Conservation (phyloP, 1,284 basidiomycete genomes). For the Sporisorium scitamineum region DNA sequence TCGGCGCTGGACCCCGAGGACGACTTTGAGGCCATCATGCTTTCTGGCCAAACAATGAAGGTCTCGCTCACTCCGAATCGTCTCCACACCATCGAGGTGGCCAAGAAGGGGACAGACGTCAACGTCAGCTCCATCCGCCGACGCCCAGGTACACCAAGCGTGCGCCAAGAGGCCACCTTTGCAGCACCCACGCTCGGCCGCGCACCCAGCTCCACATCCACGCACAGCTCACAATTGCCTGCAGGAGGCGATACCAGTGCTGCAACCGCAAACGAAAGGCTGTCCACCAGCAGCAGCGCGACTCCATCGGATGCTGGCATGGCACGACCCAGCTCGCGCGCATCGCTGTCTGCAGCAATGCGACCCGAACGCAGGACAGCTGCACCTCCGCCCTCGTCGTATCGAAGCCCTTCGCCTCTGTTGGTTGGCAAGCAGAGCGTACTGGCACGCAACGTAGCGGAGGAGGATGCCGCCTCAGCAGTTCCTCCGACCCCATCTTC, state of each 20-base stretch:
- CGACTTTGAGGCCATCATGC: slow-evolving; percentile 63
- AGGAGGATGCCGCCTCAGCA: slow-evolving; percentile 16
- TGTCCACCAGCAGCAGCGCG: slow-evolving; percentile 12
- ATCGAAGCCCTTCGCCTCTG: slow-evolving; percentile 41
- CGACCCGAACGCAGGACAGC: slow-evolving; percentile 34
- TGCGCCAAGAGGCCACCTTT: slow-evolving; percentile 22
- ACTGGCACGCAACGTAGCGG: slow-evolving; percentile 18
- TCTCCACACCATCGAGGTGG: slow-evolving; percentile 60
- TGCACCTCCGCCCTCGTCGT: slow-evolving; percentile 48
- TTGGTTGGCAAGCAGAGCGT: slow-evolving; percentile 20
- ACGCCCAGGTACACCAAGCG: slow-evolving; percentile 45
- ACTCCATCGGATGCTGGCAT: slow-evolving; percentile 13
- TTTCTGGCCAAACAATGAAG: slow-evolving; percentile 70
- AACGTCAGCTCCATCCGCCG: slow-evolving; percentile 26
- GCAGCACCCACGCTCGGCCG: slow-evolving; percentile 11
- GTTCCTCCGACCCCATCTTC: neutral
- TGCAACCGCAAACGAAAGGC: slow-evolving; percentile 2
- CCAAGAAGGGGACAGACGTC: slow-evolving; percentile 34
- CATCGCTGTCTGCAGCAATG: slow-evolving; percentile 30
- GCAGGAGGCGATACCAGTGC: slow-evolving; percentile 6
- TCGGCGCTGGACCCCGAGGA: slow-evolving; percentile 44
- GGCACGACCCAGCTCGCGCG: slow-evolving; percentile 34
- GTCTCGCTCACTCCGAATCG: slow-evolving; percentile 85
- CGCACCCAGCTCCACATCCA: slow-evolving; percentile 19
- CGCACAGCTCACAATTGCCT: slow-evolving; percentile 9